Base-by-base conservation (phyloP, 202 grass and related monocot genomes). In the Musa balbisiana region DNA sequence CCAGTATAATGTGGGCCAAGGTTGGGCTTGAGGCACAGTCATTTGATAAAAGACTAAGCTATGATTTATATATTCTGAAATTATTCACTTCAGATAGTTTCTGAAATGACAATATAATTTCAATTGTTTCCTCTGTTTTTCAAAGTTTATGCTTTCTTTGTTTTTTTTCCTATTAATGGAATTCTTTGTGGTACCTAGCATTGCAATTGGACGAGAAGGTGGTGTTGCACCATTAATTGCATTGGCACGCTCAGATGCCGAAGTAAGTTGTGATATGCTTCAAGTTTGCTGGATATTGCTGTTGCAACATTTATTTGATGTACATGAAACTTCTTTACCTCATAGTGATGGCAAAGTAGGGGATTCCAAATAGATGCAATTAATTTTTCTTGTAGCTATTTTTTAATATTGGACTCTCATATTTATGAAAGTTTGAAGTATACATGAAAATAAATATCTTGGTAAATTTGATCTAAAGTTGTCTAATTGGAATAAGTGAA, bases 201-300 rank as follows among this genome's bases (percentile, higher is more conserved):
- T 96, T 76, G 92, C 92, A 81, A 92, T 96, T 83, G 92, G 92
- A 72, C 84, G 86, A 76, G 89, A 89, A 79, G 92, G 92, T 55
- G 92, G 92, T 49, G 86, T 96, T 73, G 85, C 82, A 80, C 92
- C 92, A 74, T 78, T 96, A 84, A 87, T 96, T 69, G 86, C 83
- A 59, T 77, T 96, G 80, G 92, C 92, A 82, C 85, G 83, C 15
- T 96, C 92, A 33, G 87, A 96, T 70, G 78, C 80, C 74, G 92
- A 92, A 89, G 92, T 92, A 89, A 86, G 89, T 89, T 71, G 10
- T 70, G 25, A 64, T 80, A 72, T n/a, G 56, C 60, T 20, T 80
- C 19, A 26, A 29, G 22, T 29, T 53, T 73, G 3, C 23, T 27
- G 51, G 15, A 51, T 73, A 14, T 27, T 26, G 10, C 13, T 55